These are phyloP conservation scores for Saccharomycopsis hybrid DNA, from an alignment of 1,139 yeast species.

Conservation along the genomic window DNA sequence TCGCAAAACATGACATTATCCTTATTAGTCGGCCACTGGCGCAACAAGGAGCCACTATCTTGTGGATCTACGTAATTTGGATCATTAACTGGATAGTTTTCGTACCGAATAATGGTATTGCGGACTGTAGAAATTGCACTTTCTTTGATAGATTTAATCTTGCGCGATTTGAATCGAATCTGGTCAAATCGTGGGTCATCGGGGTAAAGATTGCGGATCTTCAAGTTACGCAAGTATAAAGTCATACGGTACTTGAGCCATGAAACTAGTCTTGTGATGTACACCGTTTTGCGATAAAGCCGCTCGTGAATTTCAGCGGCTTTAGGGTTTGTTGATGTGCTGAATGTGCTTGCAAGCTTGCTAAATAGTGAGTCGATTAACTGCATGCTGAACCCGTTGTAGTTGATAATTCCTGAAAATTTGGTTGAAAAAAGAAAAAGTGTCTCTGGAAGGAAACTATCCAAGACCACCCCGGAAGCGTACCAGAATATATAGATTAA, in stretches of 20 bases:
- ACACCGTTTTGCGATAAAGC: not conserved
- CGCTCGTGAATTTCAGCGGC: slow-evolving; percentile 5
- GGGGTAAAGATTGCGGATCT: slow-evolving; percentile 3
- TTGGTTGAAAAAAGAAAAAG: slow-evolving; percentile 12
- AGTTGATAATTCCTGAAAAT: not conserved
- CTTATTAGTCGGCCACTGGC: not conserved
- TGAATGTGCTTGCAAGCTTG: not conserved
- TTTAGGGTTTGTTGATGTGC: not conserved
- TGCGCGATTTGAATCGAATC: slow-evolving; percentile 9
- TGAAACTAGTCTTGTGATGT: slow-evolving; percentile 4
- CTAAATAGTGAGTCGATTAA: not conserved
- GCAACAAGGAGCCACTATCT: too few relatives aligned
- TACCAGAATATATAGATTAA: slow-evolving; percentile 17
- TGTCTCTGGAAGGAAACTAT: slow-evolving; percentile 17
- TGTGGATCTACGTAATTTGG: too few relatives aligned
- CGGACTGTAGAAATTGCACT: not conserved
- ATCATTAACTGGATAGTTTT: slow-evolving; percentile 8
- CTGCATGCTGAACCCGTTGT: slow-evolving; percentile 1
- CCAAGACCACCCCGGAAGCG: slow-evolving; percentile 13
- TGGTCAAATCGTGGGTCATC: not conserved
- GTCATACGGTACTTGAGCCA: slow-evolving; percentile 2
- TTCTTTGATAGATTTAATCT: slow-evolving; percentile 10
- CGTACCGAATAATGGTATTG: slow-evolving; percentile 2
- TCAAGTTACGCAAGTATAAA: slow-evolving; percentile 4
- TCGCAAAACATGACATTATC: slow-evolving; percentile 4